A percentile compares a stretch with the other conserved stretches of the same genome.
Conservation (phyloP, 176 grass and related monocot species). For the Oropetium thomaeum region DNA sequence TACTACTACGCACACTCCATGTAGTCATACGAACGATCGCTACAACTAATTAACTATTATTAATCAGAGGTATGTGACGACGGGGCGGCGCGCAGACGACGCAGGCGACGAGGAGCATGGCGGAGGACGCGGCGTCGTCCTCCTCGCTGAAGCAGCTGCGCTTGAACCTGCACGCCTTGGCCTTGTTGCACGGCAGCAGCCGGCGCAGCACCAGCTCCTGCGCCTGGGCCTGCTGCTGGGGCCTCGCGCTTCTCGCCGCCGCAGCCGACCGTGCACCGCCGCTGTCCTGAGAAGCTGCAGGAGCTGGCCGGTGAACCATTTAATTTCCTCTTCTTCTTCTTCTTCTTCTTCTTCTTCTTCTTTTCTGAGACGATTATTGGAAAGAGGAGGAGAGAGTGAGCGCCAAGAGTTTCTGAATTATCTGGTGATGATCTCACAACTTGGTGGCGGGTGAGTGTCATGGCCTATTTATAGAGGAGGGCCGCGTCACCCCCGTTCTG, state of each 20-base stretch:
- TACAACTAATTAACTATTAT: neutral
- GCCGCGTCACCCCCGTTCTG: neutral
- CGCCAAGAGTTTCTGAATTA: neutral
- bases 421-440: neutral
- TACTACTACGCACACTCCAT: too few species aligned
- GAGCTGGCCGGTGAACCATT: slow-evolving; percentile 44
- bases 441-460: neutral
- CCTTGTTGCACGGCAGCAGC: slow-evolving; percentile 73
- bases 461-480: slow-evolving; percentile 28
- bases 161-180: slow-evolving; percentile 83
- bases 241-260: neutral
- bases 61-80: too few species aligned
- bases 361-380: too few species aligned
- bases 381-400: neutral
- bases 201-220: slow-evolving; percentile 22
- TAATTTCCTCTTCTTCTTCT: too few species aligned
- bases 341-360: too few species aligned
- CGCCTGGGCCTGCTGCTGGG: neutral
- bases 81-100: slow-evolving; percentile 55
- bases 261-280: neutral
- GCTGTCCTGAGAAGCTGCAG: neutral
- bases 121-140: slow-evolving; percentile 62
- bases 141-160: slow-evolving; percentile 84
- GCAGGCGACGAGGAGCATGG: slow-evolving; percentile 75
- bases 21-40: neutral